Base-by-base conservation (phyloP, 2,329 filamentous ascomycete species). In the Zymoseptoria ardabiliae region DNA sequence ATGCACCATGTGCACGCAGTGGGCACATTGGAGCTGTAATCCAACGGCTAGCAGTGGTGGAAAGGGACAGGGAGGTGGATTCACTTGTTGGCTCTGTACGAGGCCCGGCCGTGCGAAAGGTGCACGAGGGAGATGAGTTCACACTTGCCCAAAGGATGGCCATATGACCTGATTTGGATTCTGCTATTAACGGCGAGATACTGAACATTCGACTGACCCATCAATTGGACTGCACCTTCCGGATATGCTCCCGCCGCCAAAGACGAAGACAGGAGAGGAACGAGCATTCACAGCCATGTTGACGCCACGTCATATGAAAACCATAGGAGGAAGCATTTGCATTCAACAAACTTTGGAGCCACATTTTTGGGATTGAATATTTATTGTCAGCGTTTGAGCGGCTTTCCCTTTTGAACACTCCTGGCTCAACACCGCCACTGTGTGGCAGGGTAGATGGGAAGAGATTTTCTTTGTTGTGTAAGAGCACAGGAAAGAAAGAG, bases 1-100 rank as follows among this genome's bases (percentile, higher is more conserved):
- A 74, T 87, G 84, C 72, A 81, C 83, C 70, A 82, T 80, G 22
- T 87, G 84, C 73, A 80, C 76, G n/a, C 83, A 85, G 65, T 86
- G 82, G 80, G 74, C 84, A 28, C 84, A 87, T 66, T 80, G 80
- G 30, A 76, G 76, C 57, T 87, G 84, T 65, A 77, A 80, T 58
- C 19, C 74, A 76, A 45, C 77, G 55, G 56, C 71, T 80, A 72
- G 35, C 35, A n/a, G 35, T 45, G 35, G 35, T 17, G 35, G 35
- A 4, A 41, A 41, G 35, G 35, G 35, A 17, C 35, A 45, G 6
- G 35, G 35, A 45, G 35, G 35, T 45, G 35, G 35, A 7, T 82
- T 81, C 63, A 75, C 81, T 11, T 83, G 81, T 67, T 70, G 78
- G 49, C 79, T 80, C 60, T 83, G 81, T 65, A 76, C 75, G 4